Evolutionary conservation across 495 filamentous ascomycete species (phyloP), one percentile per base, ranked within the genome.

Genomic region (Sporormia fimetaria): DNA sequence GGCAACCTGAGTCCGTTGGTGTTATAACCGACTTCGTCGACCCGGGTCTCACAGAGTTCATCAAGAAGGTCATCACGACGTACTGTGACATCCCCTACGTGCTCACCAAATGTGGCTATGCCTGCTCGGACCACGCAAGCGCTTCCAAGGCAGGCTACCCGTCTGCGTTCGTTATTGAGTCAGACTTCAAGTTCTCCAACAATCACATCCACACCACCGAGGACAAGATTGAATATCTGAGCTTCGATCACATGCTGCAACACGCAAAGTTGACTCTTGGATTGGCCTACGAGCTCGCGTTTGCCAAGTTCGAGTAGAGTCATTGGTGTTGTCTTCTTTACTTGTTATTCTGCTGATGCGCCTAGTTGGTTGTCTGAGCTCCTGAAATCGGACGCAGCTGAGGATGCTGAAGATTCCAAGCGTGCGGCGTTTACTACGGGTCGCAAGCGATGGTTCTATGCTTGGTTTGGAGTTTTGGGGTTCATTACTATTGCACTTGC

Each of bases 241-340:
- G 77, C 56, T 96, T 94, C 55, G 81, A 90, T 56, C 90, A 98
- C 60, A 96, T 98, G 92, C 68, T 93, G 40, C 82, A 98, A 65
- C 90, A 98, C 61, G 90, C 86, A 1, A 82, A 80, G 61, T 69
- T 98, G 74, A 94, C 86, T 21, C 66, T 96, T 37, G 83, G 78
- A 1, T 75, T 95, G 54, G 87, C 75, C 6, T 92, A 90, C 55
- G 90, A 98, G 68, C 62, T 94, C 48, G 87, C 76, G 3, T 76
- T 81, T 62, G 68, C 80, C n/a, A n/a, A n/a, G n/a, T n/a, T n/a
- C n/a, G n/a, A n/a, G n/a, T n/a, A n/a, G n/a, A n/a, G n/a, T n/a
- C n/a, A n/a, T n/a, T n/a, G n/a, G n/a, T n/a, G n/a, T n/a, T n/a
- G n/a, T n/a, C n/a, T n/a, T n/a, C n/a, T n/a, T n/a, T n/a, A n/a